These are phyloP conservation scores for Fusarium xyrophilum DNA, from an alignment of 2,329 filamentous ascomycete species.

Conservation along the genomic window DNA sequence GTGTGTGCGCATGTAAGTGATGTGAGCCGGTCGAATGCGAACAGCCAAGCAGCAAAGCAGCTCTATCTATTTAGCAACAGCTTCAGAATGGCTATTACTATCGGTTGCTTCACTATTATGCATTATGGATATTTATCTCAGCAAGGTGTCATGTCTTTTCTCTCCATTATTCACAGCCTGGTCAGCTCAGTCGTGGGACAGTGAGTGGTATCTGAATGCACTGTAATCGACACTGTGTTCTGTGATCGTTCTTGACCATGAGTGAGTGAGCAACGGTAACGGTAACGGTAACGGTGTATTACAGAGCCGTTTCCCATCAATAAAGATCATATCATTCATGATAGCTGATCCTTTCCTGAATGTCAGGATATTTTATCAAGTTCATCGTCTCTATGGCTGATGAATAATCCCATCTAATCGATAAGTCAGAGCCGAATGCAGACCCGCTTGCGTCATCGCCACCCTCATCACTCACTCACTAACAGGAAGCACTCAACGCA, in stretches of 20 bases:
- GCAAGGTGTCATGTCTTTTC: not conserved
- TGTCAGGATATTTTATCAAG: rapidly evolving
- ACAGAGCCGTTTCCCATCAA: not conserved
- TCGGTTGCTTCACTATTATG: no score
- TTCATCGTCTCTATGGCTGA: not conserved
- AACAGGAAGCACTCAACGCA: not conserved
- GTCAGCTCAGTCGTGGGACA: not conserved
- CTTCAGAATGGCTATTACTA: no score
- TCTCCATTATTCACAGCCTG: not conserved
- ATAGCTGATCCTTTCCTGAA: rapidly evolving
- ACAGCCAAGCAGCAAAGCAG: not conserved
- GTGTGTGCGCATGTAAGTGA: no score
- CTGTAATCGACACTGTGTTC: rapidly evolving
- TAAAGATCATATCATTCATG: not conserved
- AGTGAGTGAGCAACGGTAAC: no score
- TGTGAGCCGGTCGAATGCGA: rapidly evolving
- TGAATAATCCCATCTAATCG: not conserved
- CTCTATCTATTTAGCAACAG: not conserved
- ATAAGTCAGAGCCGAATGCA: not conserved
- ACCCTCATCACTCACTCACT: not conserved
- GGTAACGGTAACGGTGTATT: rapidly evolving
- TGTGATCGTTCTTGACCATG: not conserved
- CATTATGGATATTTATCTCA: not conserved
- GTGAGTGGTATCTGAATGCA: rapidly evolving
- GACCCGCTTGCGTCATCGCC: conserved; percentile 21